phyloP scores from a whole-genome alignment of 768 basidiomycete genomes.

The Trametes punicea region DNA sequence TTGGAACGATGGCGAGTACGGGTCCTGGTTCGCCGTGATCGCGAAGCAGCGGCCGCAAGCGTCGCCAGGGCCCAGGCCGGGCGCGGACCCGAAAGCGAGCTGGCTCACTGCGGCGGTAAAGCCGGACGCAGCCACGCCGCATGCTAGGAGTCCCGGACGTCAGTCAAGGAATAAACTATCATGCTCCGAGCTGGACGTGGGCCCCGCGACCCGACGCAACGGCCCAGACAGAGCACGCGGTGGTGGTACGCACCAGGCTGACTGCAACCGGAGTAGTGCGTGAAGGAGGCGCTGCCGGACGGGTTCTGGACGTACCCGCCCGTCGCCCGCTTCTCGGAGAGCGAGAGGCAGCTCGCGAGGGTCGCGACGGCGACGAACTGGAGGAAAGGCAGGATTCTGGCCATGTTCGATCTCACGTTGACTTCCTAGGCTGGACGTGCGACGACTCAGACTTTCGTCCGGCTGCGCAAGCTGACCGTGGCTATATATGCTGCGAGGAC shows the following conservation, averaged over 20 bases:
- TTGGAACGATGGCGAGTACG: conserved; percentile 46
- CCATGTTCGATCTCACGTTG: neutral
- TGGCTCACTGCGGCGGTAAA: conserved; percentile 58
- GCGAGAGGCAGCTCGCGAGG: conserved; percentile 11
- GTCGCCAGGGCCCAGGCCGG: conserved; percentile 52
- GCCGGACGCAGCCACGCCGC: conserved; percentile 47
- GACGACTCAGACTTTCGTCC: neutral
- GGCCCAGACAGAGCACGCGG: too few relatives aligned
- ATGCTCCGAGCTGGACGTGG: too few relatives aligned
- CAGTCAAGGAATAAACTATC: neutral
- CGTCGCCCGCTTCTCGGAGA: conserved; percentile 32
- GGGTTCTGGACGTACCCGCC: conserved; percentile 54
- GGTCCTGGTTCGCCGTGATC: conserved; percentile 47
- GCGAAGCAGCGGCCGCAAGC: conserved; percentile 62
- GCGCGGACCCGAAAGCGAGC: conserved; percentile 49
- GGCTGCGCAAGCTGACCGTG: neutral
- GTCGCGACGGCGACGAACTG: conserved; percentile 15
- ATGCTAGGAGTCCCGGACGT: conserved; percentile 35
- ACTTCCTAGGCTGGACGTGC: neutral
- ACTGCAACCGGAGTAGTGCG: conserved; percentile 49
- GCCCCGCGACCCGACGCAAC: too few relatives aligned
- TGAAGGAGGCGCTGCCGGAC: conserved; percentile 56
- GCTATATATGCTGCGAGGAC: neutral
- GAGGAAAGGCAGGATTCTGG: conserved; percentile 7
- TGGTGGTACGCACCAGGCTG: conserved; percentile 38